A percentile compares a stretch with the other conserved stretches of the same genome.
Conservation (phyloP, 371 early-diverging fungal species). For the Choanephora cucurbitarum region DNA sequence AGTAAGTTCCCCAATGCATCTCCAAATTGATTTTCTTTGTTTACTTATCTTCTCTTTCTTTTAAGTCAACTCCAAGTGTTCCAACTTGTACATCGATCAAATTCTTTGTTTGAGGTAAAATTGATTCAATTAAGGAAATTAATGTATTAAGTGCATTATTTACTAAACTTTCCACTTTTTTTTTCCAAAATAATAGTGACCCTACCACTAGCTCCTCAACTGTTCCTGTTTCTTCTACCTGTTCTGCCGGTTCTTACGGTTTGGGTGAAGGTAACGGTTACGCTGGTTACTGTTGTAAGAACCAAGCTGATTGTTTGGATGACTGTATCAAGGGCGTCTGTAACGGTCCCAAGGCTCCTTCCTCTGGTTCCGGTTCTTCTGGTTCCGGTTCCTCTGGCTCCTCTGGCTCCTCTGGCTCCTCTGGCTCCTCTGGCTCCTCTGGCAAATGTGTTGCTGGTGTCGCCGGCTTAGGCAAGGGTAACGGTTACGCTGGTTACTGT, state of each 20-base stretch:
- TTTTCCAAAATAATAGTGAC: conserved; percentile 8
- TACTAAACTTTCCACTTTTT: neutral
- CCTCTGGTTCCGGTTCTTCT: conserved; percentile 4
- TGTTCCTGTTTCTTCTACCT: conserved; percentile 2
- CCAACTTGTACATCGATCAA: conserved; percentile 29
- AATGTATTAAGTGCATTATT: too few relatives aligned
- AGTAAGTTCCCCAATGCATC: conserved; percentile 12
- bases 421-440: neutral
- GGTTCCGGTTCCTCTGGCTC: conserved; percentile 1
- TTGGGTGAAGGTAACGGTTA: conserved; percentile 16
- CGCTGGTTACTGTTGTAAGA: conserved; percentile 12
- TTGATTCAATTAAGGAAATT: neutral
- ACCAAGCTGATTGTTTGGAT: conserved; percentile 16
- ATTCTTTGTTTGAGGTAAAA: conserved; percentile 28
- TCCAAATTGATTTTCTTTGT: neutral
- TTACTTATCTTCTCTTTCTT: neutral
- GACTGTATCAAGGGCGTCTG: conserved; percentile 15
- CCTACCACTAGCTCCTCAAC: conserved; percentile 13
- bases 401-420: conserved; percentile 4
- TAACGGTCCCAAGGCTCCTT: conserved; percentile 11
- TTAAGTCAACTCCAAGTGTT: conserved; percentile 28
- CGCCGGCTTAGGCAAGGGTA: conserved; percentile 12
- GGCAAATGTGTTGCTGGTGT: conserved; percentile 10
- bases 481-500: conserved; percentile 14
- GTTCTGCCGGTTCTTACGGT: conserved; percentile 18